Base-by-base conservation (phyloP, 192 early-diverging fungal genomes). In the Diversispora eburnea region DNA sequence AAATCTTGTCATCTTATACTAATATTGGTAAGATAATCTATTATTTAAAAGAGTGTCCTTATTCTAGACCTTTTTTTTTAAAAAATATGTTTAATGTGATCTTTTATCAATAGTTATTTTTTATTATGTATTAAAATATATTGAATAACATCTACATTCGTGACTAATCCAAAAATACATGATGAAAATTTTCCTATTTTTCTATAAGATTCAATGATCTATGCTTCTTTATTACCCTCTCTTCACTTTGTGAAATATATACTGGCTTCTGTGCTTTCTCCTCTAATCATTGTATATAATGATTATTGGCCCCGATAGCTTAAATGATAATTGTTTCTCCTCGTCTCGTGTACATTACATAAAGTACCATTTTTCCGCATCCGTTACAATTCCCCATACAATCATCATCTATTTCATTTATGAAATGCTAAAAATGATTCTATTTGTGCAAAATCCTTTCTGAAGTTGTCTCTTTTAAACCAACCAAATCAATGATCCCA, bases 361-460 rank as follows among this genome's bases (percentile, higher is more conserved):
- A 33, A 33, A 33, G 25, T 33, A 33, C 25, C 25, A 33, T 33
- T 33, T 33, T 65, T n/a, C 8, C 13, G 25, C 63, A 65, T 65
- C 45, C 0, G 63, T 2, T 43, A 65, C 43, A 45, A 65, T 65
- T 42, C 45, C 39, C 25, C 25, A 46, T n/a, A 41, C 39, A 12
- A n/a, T 48, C 12, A 8, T 47, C 64, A n/a, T 66, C 46, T 3
- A 66, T 66, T 66, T 66, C 64, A 17, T 66, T 48, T 10, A 66
- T 15, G 43, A 47, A n/a, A 43, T 48, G 64, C 46, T 66, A 66
- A 49, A 43, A 43, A 66, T 65, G 63, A 65, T 65, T 65, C 63
- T 6, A 47, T 65, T 19, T 66, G 41, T 3, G 41, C 64, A 17
- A 66, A 66, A 9, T 41, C 41, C 64, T 43, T 9, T 46, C 13